Evolutionary conservation across 2,329 filamentous ascomycete species (phyloP), one percentile per base, ranked within the genome.

Genomic region (Talaromyces funiculosus): DNA sequence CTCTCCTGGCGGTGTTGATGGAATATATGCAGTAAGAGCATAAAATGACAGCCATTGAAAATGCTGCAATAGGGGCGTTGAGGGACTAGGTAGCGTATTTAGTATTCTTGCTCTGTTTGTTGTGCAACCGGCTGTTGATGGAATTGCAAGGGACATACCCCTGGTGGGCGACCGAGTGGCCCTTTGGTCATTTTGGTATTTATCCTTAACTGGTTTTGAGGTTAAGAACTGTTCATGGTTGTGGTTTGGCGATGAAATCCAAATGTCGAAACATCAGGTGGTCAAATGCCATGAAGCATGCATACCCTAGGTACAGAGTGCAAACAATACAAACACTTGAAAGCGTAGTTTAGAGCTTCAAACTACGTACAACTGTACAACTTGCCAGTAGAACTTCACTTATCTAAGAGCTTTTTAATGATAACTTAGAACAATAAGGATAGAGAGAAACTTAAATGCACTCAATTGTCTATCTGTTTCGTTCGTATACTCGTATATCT

Each of bases 311-410:
- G 16, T 14, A 20, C 49, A 20, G 26, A 8, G 9, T 54, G 51
- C 51, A 54, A 54, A 54, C 51, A 40, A 54, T n/a, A 54, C 51
- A 54, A 54, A 54, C 51, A 40, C 12, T 24, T 10, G 12, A 12
- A 33, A 33, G 31, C 31, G 31, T 33, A 8, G 31, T 33, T 10
- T 33, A 33, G 31, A 3, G 31, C 31, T 10, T 10, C 31, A 33
- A 33, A 33, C 31, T 33, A 33, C 31, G 12, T n/a, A 33, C 31
- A 33, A 33, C 31, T 8, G 31, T 33, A n/a, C n/a, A n/a, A n/a
- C n/a, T n/a, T n/a, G n/a, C n/a, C n/a, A n/a, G n/a, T n/a, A n/a
- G n/a, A n/a, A n/a, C n/a, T n/a, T 33, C 31, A 33, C 31, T 10
- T 12, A 33, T 33, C 9, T 33, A 33, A 8, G 12, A 33, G 31